Conservation (phyloP, 2,329 filamentous ascomycete genomes). For the Truncatella angustata region DNA sequence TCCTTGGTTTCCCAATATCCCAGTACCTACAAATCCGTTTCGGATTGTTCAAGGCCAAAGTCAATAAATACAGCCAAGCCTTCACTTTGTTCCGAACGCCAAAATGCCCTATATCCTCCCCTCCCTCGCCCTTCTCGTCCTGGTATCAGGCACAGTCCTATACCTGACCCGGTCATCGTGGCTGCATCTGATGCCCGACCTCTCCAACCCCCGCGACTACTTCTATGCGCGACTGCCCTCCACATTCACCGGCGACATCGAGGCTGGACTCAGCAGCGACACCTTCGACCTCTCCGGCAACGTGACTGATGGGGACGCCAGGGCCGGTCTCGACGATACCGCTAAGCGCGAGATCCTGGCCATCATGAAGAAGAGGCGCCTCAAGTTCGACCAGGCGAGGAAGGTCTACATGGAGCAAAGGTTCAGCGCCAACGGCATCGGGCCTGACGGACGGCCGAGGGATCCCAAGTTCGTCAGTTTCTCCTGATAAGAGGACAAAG, state of each 20-base stretch:
- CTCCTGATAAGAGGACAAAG: conserved; percentile 45
- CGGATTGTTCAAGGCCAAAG: no score
- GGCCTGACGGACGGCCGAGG: conserved; percentile 78
- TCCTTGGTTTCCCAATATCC: not conserved
- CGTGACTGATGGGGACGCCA: conserved; percentile 72
- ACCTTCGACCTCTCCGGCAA: conserved; percentile 84
- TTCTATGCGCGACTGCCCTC: conserved; percentile 76
- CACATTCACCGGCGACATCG: conserved; percentile 80
- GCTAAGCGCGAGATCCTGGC: conserved; percentile 80
- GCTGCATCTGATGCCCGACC: conserved; percentile 66
- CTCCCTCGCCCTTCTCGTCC: conserved; percentile 67
- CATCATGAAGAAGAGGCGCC: conserved; percentile 83
- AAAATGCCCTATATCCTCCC: conserved; percentile 80
- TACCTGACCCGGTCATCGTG: conserved; percentile 80
- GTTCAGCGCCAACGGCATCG: conserved; percentile 86
- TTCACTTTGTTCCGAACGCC: no score
- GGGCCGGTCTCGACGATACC: conserved; percentile 76
- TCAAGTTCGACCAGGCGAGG: conserved; percentile 89
- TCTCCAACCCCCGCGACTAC: conserved; percentile 42
- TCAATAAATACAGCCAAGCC: no score
- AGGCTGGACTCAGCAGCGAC: conserved; percentile 78
- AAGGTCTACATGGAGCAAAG: conserved; percentile 80
- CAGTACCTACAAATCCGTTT: no score
- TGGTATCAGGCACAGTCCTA: conserved; percentile 70
- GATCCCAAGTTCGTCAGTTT: conserved; percentile 98